Evolutionary conservation across 2,329 filamentous ascomycete genomes (phyloP), one percentile per base, ranked within the genome.

Genomic region (Pestalotiopsis sp.): DNA sequence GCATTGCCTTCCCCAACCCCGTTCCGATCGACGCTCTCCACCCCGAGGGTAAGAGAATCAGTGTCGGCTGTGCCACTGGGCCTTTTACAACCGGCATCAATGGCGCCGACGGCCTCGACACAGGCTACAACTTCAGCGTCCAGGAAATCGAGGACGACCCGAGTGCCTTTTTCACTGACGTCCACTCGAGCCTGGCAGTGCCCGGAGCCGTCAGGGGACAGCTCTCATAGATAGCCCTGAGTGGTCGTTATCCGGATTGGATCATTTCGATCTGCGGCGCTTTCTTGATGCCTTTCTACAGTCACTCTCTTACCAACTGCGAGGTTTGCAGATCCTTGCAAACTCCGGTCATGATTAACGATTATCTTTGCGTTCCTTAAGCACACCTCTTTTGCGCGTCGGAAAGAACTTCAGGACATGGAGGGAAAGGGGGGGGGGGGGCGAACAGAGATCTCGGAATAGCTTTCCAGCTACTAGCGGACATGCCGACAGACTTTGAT

Each of bases 161-260:
- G 0, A 70, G 72, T 5, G 79, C 73, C 13, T 89, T 88, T 81
- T 87, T 87, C 74, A 81, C 84, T 49, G 87, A 89, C 72, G 79
- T 83, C 1, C 86, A 89, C 77, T 86, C 85, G 5, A 81, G 76
- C 70, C 74, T 81, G 31, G 85, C 82, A 41, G 76, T 84, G 7
- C 81, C 84, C 38, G 86, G 87, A 69, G 87, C 85, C 65, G 82
- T 86, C 41, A 80, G 87, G 68, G 87, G 85, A 7, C 86, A 89
- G 76, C 73, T 86, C 63, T 77, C 56, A 40, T 67, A 61, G 27
- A 25, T 25, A 36, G 31, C 17, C 7, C 11, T 52, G n/a, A n/a
- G 45, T n/a, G 45, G 45, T 9, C 17, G 45, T 17, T 9, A 7
- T 52, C 17, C 45, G n/a, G 14, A n/a, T 52, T n/a, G 20, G 45